These are phyloP conservation scores for Talaromyces funiculosus DNA, from an alignment of 2,329 filamentous ascomycete species.

Conservation along the genomic window DNA sequence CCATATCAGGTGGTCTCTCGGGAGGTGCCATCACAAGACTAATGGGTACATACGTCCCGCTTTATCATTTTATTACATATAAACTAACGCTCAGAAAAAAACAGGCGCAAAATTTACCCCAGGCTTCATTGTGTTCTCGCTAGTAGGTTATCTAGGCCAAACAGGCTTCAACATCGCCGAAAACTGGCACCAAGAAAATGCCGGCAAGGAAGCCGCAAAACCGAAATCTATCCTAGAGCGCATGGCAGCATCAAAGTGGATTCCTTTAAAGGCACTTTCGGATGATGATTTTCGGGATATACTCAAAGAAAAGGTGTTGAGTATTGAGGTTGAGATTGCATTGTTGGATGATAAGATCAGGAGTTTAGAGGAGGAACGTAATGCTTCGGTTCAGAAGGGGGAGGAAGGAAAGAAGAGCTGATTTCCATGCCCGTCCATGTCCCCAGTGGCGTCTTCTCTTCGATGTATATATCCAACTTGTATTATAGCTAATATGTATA, in stretches of 20 bases:
- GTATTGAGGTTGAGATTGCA: constrained; percentile 69
- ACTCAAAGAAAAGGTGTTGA: constrained; percentile 64
- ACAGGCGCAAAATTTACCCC: constrained; percentile 54
- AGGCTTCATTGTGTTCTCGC: constrained; percentile 53
- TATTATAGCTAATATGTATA: background rate
- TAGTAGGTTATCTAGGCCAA: constrained; percentile 56
- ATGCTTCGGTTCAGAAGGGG: background rate
- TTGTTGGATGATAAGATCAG: constrained; percentile 70
- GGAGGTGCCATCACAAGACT: constrained; percentile 52
- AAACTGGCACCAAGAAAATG: constrained; percentile 38
- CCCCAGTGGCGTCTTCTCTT: background rate
- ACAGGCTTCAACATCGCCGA: constrained; percentile 50
- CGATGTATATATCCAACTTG: background rate
- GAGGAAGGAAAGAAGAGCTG: background rate
- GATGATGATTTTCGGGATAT: constrained; percentile 69
- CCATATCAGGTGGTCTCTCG: constrained; percentile 64
- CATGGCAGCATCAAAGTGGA: constrained; percentile 60
- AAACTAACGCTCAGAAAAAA: background rate
- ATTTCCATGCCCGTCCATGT: background rate
- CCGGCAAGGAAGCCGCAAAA: constrained; percentile 21
- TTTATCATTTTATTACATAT: background rate
- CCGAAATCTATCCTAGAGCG: constrained; percentile 44
- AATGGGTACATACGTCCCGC: constrained; percentile 40
- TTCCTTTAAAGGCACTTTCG: constrained; percentile 63
- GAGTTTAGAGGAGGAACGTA: constrained; percentile 40